phyloP scores from a whole-genome alignment of 2,329 filamentous ascomycete species.

The Boeremia lycopersici region DNA sequence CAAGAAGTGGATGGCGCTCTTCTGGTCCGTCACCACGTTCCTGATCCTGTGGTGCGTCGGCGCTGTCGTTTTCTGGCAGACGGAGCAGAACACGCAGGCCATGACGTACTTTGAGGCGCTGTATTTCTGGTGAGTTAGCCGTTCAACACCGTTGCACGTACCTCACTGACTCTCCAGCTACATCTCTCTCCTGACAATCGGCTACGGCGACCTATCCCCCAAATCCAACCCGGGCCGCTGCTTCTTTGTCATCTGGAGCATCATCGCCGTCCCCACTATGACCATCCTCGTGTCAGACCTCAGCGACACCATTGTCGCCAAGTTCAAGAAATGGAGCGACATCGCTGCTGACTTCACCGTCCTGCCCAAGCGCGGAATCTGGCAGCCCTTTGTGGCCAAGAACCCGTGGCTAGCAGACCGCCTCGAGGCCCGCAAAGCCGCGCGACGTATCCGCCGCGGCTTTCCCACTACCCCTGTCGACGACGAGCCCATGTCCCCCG shows the following conservation, averaged over 20 bases:
- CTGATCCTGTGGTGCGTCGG: conserved; percentile 79
- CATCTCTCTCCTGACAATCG: conserved; percentile 80
- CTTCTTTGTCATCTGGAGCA: conserved; percentile 92
- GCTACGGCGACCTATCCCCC: conserved; percentile 81
- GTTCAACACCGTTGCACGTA: neutral
- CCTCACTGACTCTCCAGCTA: conserved; percentile 1
- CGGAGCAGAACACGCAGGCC: conserved; percentile 59
- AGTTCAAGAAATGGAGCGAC: conserved; percentile 67
- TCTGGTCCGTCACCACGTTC: conserved; percentile 71
- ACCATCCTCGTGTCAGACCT: conserved; percentile 70
- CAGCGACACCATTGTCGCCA: conserved; percentile 77
- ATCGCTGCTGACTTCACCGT: conserved; percentile 69
- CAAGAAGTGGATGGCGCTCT: conserved; percentile 76
- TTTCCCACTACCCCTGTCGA: conserved; percentile 46
- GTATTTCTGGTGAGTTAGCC: conserved; percentile 74
- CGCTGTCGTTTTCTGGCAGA: conserved; percentile 73
- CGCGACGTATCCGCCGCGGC: conserved; percentile 54
- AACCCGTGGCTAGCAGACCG: conserved; percentile 51
- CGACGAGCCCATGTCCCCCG: no score
- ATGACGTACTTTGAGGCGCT: conserved; percentile 80
- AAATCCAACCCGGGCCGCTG: conserved; percentile 78
- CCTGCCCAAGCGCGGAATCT: conserved; percentile 65
- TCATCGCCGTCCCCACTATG: conserved; percentile 85
- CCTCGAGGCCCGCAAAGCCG: conserved; percentile 42
- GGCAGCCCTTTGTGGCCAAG: conserved; percentile 56